Evolutionary conservation across 2,329 filamentous ascomycete species (phyloP), one percentile per base, ranked within the genome.

Genomic region (Didymellaceae sp.): DNA sequence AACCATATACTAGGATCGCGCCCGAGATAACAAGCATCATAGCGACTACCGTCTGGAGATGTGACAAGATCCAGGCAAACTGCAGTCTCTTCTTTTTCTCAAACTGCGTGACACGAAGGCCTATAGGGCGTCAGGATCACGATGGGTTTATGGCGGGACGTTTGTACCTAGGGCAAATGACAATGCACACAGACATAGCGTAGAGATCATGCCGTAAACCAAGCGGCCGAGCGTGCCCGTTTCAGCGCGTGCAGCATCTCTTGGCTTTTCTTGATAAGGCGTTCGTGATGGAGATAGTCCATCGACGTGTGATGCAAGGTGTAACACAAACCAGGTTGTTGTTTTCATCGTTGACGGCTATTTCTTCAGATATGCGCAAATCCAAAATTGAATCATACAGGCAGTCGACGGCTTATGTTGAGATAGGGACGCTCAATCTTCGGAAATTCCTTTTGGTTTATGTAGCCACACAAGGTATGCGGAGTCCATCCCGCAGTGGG

Each of bases 1-100:
- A 16, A n/a, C 35, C 35, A 22, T 38, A 38, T 11, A 38, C 35
- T 10, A 38, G n/a, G 4, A 38, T 26, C 8, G 35, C 35, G 7
- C 35, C 35, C 17, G 35, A 38, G 14, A 38, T 11, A n/a, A 38
- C 35, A 26, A 38, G 35, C 35, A 38, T 38, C 35, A 38, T 38
- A 17, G 35, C 35, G n/a, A 38, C 35, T 10, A 38, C 22, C 11
- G 35, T 38, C 35, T 38, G 35, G n/a, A 38, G 4, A 26, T 38
- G 35, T 8, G 35, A 38, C 6, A 38, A 22, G 6, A 25, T 17
- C 35, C 35, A 38, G 14, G 35, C 35, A 26, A 26, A 38, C 13
- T 38, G 35, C 10, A 38, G 11, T 13, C 26, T 38, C n/a, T 17
- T 38, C 22, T 38, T 38, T 14, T 22, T 38, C 21, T 38, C 35